Evolutionary conservation across 2,329 filamentous ascomycete species (phyloP), one percentile per base, ranked within the genome.

Genomic region (Pseudohalonectria lignicola): DNA sequence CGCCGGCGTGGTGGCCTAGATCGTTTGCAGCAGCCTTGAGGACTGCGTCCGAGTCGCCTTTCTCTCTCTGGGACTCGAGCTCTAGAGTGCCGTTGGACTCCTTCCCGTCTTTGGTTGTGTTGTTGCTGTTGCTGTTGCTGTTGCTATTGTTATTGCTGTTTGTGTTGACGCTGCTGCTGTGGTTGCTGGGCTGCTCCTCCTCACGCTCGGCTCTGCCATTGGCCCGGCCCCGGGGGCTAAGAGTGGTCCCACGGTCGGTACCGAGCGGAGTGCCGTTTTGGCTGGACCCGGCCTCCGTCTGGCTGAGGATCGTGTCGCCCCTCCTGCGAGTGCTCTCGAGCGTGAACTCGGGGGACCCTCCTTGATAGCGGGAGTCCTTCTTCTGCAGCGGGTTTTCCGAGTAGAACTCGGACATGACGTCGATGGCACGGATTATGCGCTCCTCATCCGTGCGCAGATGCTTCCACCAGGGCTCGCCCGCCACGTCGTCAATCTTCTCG

Each of bases 381-480:
- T 75, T 76, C 45, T 65, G 63, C 40, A 78, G 62, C 34, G 76
- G 76, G 53, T 80, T 81, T 54, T 81, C 75, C 31, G 59, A 63
- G 54, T 79, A 81, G 50, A 79, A 80, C 43, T 74, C 76, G 26
- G 77, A 74, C 67, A 95, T 82, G 39, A 85, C 70, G 39, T 82
- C 79, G 48, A 88, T 84, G 4, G 86, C 86, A 48, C 71, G 72
- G 31, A 72, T 63, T 45, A 93, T 83, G 44, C 82, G 76, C 17
- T 69, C 66, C 47, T 90, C 69, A 45, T 79, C 74, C 26, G 87
- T 83, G 25, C 76, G 75, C 37, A 94, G 63, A 40, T 76, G 71
- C 42, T 79, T 79, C 90, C 90, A 98, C 92, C 92, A 98, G 0
- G 88, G 72, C 48, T 77, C 71, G 28, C 83, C 85, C 37, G 79